Conservation (phyloP, 768 basidiomycete species). For the Pholiota conissans region DNA sequence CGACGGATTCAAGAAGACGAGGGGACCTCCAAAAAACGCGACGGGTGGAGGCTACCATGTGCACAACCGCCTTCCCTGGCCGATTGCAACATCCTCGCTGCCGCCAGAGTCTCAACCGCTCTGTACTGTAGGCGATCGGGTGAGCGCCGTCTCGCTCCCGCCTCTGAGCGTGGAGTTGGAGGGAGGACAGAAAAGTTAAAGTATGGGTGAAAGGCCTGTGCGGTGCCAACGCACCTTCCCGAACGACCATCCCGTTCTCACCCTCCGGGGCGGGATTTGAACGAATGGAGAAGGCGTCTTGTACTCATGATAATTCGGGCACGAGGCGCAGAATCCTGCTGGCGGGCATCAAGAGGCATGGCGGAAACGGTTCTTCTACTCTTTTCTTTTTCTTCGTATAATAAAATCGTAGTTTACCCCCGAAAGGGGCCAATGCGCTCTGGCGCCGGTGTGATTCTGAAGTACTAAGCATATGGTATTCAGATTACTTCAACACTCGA, state of each 20-base stretch:
- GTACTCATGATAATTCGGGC: background rate
- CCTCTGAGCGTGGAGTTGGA: background rate
- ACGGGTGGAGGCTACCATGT: too few relatives aligned
- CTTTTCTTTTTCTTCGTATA: too few relatives aligned
- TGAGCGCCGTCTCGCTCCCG: too few relatives aligned
- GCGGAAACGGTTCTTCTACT: background rate
- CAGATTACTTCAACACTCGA: too few relatives aligned
- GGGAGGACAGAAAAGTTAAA: conserved; percentile 6
- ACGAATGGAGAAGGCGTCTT: conserved; percentile 2
- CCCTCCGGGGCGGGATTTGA: conserved; percentile 3
- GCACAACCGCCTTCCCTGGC: background rate
- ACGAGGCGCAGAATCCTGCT: too few relatives aligned
- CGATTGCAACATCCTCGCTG: background rate
- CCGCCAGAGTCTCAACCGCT: too few relatives aligned
- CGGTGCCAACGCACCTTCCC: conserved; percentile 3
- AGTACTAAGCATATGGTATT: too few relatives aligned
- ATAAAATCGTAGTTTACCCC: background rate
- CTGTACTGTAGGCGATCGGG: too few relatives aligned
- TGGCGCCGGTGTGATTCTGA: background rate
- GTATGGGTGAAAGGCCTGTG: conserved; percentile 7
- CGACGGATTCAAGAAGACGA: too few relatives aligned
- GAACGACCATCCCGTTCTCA: background rate
- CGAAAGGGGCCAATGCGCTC: background rate
- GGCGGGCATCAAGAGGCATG: background rate
- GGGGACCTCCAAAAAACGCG: too few relatives aligned